Evolutionary conservation across 2,329 filamentous ascomycete species (phyloP), one percentile per base, ranked within the genome.

Genomic region (Tolypocladium endophyticum): DNA sequence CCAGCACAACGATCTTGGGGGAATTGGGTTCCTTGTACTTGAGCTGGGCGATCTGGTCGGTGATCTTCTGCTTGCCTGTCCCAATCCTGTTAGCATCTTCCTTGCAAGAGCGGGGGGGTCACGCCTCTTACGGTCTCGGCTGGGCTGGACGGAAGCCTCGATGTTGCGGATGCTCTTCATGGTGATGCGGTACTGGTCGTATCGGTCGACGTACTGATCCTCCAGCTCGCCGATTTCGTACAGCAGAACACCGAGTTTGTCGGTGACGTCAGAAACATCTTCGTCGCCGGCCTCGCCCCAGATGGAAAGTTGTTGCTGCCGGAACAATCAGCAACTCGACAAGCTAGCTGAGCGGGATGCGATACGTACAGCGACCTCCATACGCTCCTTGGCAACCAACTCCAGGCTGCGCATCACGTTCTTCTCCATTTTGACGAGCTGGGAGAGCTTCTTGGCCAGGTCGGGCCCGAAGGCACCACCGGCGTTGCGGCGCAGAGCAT

Each of bases 1-100:
- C 94, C 59, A 99, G 87, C 47, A 99, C 92, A 60, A 97, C 92
- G 68, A 99, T 97, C 79, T 92, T 94, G 64, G 93, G 92, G 41
- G 92, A 97, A 80, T 96, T 96, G 67, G 94, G 94, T 76, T 99
- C 94, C 81, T 99, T 99, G 86, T 97, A 99, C 78, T 99, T 99
- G 69, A 99, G 85, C 76, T 97, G 93, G 57, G 94, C 93, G 69
- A 99, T 99, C 73, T 97, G 91, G 73, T 99, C 94, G 69, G 91
- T 96, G 71, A 99, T 97, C 79, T 97, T 99, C 76, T 97, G 93
- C 81, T 99, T 99, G 76, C 91, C 90, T 95, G 66, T 59, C 23
- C 23, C n/a, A 12, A 12, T 12, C 33, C 9, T 5, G 20, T 45
- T 36, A 56, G 39, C 23, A 33, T 18, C 1, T 11, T 35, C 12